A percentile compares a stretch with the other conserved stretches of the same genome.
Evolutionary conservation across 495 filamentous ascomycete genomes (phyloP).

Genomic region (Parachaetomium inaequale): DNA sequence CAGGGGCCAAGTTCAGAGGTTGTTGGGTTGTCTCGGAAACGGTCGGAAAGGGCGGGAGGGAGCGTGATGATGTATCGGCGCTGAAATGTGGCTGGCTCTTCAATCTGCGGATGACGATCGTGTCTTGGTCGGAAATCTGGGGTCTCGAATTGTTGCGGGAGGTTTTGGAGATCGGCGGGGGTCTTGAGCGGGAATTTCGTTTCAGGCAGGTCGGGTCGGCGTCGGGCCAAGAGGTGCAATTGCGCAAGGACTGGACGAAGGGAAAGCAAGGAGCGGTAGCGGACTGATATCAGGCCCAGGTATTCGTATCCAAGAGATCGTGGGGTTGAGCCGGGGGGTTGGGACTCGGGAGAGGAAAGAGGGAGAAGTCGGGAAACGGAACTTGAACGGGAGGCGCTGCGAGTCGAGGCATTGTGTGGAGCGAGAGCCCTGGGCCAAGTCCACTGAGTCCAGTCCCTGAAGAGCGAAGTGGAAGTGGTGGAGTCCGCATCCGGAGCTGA

Average conservation of each 20-base stretch:
- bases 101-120: not conserved
- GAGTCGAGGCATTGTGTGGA: slow-evolving; percentile 7
- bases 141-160: not conserved
- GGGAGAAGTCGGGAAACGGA: slow-evolving; percentile 7
- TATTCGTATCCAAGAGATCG: slow-evolving; percentile 1
- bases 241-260: slow-evolving; percentile 4
- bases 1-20: not conserved
- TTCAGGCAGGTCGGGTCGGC: not conserved
- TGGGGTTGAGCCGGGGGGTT: slow-evolving; percentile 11
- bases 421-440: not conserved
- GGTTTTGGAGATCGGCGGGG: not conserved
- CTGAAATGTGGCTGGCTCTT: not conserved
- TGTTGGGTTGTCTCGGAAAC: slow-evolving; percentile 1
- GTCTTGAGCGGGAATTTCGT: not conserved
- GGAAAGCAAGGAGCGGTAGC: slow-evolving; percentile 4
- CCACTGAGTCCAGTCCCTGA: not conserved
- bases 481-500: not conserved
- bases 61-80: not conserved
- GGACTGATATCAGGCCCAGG: not conserved
- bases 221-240: not conserved
- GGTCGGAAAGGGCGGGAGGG: not conserved
- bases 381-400: slow-evolving; percentile 4
- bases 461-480: not conserved
- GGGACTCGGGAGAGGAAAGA: slow-evolving; percentile 7
- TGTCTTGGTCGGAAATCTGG: not conserved